phyloP scores from a whole-genome alignment of 768 basidiomycete genomes.

The Mycena haematopus region DNA sequence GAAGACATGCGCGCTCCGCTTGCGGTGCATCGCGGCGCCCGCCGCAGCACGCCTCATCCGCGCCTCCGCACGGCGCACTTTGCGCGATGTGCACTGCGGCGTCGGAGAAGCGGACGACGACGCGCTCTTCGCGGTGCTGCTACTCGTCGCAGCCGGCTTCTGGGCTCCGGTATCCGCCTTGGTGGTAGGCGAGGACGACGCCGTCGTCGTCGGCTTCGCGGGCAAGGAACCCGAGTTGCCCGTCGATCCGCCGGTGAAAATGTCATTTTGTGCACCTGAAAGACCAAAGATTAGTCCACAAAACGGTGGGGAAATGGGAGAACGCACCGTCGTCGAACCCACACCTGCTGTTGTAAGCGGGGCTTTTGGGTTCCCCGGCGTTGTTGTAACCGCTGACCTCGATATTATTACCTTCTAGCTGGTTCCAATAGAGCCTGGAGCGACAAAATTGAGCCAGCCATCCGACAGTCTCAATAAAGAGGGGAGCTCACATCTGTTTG shows the following conservation, averaged over 20 bases:
- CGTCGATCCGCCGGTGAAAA: constrained; percentile 39
- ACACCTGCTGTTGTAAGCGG: constrained; percentile 55
- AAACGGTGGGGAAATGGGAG: too few relatives aligned
- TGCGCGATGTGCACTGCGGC: constrained; percentile 14
- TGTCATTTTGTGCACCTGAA: constrained; percentile 52
- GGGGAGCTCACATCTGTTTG: constrained; percentile 53
- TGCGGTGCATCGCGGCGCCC: constrained; percentile 8
- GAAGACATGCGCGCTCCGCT: constrained; percentile 3
- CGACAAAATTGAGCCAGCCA: not conserved
- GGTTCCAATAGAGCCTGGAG: constrained; percentile 54
- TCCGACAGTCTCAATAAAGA: not conserved
- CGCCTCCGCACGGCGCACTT: constrained; percentile 12
- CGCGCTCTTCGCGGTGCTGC: not conserved
- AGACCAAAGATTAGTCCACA: not conserved
- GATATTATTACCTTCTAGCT: constrained; percentile 55
- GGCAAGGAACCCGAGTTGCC: constrained; percentile 1
- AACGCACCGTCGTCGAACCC: constrained; percentile 55
- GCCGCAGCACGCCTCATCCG: not conserved
- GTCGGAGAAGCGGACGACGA: not conserved
- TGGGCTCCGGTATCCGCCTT: not conserved
- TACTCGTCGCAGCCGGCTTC: constrained; percentile 5
- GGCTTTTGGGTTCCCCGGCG: constrained; percentile 47
- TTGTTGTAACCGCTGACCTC: constrained; percentile 47
- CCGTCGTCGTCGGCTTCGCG: not conserved
- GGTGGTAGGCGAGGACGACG: constrained; percentile 1